phyloP scores from a whole-genome alignment of 2,329 filamentous ascomycete genomes.

The Periglandula ipomoeae region DNA sequence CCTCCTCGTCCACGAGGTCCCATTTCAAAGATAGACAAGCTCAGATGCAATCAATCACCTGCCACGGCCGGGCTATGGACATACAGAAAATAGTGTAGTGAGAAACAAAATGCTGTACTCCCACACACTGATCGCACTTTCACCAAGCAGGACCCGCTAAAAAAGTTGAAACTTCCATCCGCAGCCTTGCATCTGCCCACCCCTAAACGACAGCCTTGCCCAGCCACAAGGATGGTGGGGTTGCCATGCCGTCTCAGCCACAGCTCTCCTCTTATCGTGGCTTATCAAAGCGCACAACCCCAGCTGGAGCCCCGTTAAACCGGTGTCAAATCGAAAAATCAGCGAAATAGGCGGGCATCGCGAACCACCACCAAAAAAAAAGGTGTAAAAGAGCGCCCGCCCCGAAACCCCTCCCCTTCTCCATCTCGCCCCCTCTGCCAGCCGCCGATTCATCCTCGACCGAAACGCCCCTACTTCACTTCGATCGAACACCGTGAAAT shows the following conservation, averaged over 20 bases:
- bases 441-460: constrained; percentile 7
- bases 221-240: constrained; percentile 26
- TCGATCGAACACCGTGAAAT: constrained; percentile 5
- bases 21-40: constrained; percentile 18
- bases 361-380: constrained; percentile 13
- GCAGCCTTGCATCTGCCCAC: constrained; percentile 25
- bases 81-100: too few species aligned
- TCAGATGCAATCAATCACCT: too few species aligned
- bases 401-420: constrained; percentile 3
- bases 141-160: constrained; percentile 3
- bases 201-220: constrained; percentile 11
- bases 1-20: constrained; percentile 26
- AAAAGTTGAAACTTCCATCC: constrained; percentile 10
- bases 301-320: constrained; percentile 30
- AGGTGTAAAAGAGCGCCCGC: neutral
- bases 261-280: constrained; percentile 27
- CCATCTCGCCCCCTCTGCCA: constrained; percentile 12
- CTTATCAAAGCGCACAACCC: constrained; percentile 48
- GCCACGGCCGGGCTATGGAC: too few species aligned
- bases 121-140: too few species aligned
- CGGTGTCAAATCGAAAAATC: constrained; percentile 33
- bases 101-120: too few species aligned
- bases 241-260: constrained; percentile 13
- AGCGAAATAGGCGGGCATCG: constrained; percentile 30
- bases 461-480: constrained; percentile 12